Evolutionary conservation across 768 basidiomycete genomes (phyloP).

Genomic region (Inosperma sp.): DNA sequence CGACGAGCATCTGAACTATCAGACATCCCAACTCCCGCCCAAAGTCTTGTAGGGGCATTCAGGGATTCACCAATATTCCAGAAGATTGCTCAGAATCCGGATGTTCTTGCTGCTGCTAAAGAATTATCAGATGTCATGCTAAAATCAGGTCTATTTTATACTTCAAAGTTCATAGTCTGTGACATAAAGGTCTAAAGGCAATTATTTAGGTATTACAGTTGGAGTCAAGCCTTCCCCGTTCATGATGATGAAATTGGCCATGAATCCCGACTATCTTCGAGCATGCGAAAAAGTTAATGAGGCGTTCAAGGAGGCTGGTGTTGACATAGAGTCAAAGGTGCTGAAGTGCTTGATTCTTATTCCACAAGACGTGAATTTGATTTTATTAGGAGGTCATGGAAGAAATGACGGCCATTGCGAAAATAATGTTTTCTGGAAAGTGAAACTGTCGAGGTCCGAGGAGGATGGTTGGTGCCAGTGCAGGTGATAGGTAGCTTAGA

Average conservation of each 20-base stretch:
- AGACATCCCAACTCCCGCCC: constrained; percentile 24
- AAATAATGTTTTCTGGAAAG: not conserved
- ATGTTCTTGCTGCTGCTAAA: constrained; percentile 45
- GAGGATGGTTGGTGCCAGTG: not conserved
- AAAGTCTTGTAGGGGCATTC: constrained; percentile 36
- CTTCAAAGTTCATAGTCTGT: not conserved
- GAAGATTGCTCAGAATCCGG: constrained; percentile 47
- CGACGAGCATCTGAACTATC: constrained; percentile 6
- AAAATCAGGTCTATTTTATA: constrained; percentile 39
- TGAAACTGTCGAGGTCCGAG: not conserved
- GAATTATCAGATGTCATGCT: constrained; percentile 43
- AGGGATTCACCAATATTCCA: constrained; percentile 41
- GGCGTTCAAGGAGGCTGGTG: constrained; percentile 53
- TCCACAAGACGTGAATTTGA: not conserved
- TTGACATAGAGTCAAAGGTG: constrained; percentile 56
- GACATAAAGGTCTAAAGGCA: constrained; percentile 6
- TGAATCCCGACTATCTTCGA: constrained; percentile 48
- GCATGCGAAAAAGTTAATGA: constrained; percentile 42
- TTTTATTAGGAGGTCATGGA: constrained; percentile 43
- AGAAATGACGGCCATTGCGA: constrained; percentile 26
- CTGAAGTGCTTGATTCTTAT: not conserved
- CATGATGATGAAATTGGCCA: constrained; percentile 51
- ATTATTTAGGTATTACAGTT: constrained; percentile 43
- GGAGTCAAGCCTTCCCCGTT: constrained; percentile 44
- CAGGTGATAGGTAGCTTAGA: constrained; percentile 8